Evolutionary conservation across 805 yeast genomes (phyloP).

Genomic region (Metschnikowia peoriensis): DNA sequence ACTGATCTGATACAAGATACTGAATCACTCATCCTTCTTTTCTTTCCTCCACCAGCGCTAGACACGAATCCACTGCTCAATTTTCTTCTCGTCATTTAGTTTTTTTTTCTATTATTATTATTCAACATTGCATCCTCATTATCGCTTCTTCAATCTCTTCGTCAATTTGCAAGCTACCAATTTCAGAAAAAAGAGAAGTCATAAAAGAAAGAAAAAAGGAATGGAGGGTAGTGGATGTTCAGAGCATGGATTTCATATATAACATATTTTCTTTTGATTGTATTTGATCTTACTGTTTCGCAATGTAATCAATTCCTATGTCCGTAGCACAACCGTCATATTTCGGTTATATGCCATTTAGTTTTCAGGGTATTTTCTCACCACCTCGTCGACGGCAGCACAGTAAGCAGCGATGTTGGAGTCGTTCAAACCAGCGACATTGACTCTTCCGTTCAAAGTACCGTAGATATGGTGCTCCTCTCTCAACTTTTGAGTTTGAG

Average conservation of each 20-base stretch:
- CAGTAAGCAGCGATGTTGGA: slow-evolving; percentile 39
- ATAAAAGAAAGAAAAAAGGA: no score
- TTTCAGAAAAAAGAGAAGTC: no score
- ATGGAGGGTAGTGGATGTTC: no score
- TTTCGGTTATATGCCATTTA: background rate
- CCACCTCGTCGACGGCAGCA: slow-evolving; percentile 36
- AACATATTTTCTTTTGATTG: no score
- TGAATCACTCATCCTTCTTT: no score
- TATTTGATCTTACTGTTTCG: background rate
- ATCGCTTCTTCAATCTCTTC: background rate
- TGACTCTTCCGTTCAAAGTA: slow-evolving; percentile 41
- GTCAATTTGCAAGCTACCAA: background rate
- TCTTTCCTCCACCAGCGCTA: background rate
- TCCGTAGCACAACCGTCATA: background rate
- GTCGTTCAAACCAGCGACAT: slow-evolving; percentile 44
- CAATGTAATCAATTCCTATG: background rate
- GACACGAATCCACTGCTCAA: background rate
- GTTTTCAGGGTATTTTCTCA: slow-evolving; percentile 22
- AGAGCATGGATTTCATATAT: no score
- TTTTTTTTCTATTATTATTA: no score
- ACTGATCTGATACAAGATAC: background rate
- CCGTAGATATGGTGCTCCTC: slow-evolving; percentile 39
- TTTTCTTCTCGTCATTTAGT: no score
- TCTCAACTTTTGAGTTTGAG: slow-evolving; percentile 32
- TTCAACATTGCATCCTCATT: background rate